Conservation (phyloP, 2,329 filamentous ascomycete species). For the Seiridium cupressi region DNA sequence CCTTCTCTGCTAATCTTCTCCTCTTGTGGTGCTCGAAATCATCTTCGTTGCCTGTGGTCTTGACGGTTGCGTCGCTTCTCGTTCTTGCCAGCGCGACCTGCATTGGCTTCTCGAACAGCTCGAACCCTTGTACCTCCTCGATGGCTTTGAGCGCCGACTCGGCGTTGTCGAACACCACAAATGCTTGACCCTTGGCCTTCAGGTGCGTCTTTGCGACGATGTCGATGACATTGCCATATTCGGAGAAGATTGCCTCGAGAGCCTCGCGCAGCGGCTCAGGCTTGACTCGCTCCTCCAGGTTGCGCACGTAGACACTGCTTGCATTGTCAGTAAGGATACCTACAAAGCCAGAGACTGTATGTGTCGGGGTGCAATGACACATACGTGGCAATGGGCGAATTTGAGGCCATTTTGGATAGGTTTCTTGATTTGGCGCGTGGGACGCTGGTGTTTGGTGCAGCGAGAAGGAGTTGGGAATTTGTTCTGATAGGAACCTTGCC, state of each 20-base stretch:
- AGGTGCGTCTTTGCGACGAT: slow-evolving; percentile 87
- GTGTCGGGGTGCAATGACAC: slow-evolving; percentile 74
- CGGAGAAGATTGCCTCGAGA: slow-evolving; percentile 75
- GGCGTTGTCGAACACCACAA: slow-evolving; percentile 83
- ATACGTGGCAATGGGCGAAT: slow-evolving; percentile 61
- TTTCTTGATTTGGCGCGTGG: not conserved
- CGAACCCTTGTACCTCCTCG: slow-evolving; percentile 88
- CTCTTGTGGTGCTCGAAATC: slow-evolving; percentile 86
- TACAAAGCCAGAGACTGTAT: slow-evolving; percentile 27
- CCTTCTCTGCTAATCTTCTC: slow-evolving; percentile 82
- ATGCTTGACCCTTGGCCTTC: slow-evolving; percentile 92
- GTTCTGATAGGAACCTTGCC: not conserved
- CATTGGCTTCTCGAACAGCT: slow-evolving; percentile 90
- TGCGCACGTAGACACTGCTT: slow-evolving; percentile 67
- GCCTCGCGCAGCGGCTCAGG: slow-evolving; percentile 72
- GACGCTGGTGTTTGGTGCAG: not conserved
- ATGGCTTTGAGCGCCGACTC: slow-evolving; percentile 79
- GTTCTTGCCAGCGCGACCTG: slow-evolving; percentile 78
- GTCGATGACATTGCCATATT: slow-evolving; percentile 84
- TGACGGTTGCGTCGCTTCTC: slow-evolving; percentile 83
- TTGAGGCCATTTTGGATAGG: slow-evolving; percentile 30
- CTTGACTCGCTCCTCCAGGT: slow-evolving; percentile 91
- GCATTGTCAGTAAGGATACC: slow-evolving; percentile 9
- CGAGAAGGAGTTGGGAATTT: not conserved
- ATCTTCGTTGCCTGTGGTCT: slow-evolving; percentile 69